Percentiles rank a stretch among this genome's conserved stretches.
These are phyloP conservation scores for Syzygium jambos DNA, from an alignment of 345 rosid genomes.

Conservation along the genomic window DNA sequence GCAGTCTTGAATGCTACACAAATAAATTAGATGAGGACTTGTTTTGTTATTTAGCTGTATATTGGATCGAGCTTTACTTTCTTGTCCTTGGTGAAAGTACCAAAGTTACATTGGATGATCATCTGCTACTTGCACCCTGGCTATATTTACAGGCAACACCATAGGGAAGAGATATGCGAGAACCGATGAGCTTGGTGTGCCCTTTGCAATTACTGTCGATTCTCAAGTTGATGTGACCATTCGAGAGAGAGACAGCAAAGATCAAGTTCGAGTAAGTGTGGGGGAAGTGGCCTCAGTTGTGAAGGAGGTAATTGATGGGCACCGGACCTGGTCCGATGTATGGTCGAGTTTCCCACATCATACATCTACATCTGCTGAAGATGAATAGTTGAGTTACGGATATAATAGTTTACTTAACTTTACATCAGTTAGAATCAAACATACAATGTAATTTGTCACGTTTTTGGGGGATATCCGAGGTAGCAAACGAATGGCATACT, in stretches of 20 bases:
- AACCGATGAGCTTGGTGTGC: constrained; percentile 92
- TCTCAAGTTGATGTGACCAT: constrained; percentile 62
- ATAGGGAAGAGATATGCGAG: constrained; percentile 94
- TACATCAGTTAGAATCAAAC: neutral
- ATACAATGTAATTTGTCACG: neutral
- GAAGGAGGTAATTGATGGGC: constrained; percentile 62
- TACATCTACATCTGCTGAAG: constrained; percentile 40
- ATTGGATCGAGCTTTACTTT: neutral
- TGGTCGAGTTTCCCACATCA: constrained; percentile 75
- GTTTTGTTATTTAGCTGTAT: neutral
- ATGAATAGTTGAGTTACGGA: neutral
- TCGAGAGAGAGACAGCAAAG: constrained; percentile 90
- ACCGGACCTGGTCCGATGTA: constrained; percentile 58
- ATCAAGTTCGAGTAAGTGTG: constrained; percentile 67
- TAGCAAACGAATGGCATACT: neutral
- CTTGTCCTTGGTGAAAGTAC: neutral
- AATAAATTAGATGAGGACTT: neutral
- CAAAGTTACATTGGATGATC: neutral
- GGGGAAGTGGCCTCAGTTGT: constrained; percentile 61
- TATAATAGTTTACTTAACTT: neutral
- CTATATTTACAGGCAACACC: constrained; percentile 53
- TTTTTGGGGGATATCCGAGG: neutral
- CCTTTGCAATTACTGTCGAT: constrained; percentile 89
- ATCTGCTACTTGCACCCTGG: neutral
- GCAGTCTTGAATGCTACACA: neutral